Conservation (phyloP, 257 asterid genomes). For the Rhazya stricta region DNA sequence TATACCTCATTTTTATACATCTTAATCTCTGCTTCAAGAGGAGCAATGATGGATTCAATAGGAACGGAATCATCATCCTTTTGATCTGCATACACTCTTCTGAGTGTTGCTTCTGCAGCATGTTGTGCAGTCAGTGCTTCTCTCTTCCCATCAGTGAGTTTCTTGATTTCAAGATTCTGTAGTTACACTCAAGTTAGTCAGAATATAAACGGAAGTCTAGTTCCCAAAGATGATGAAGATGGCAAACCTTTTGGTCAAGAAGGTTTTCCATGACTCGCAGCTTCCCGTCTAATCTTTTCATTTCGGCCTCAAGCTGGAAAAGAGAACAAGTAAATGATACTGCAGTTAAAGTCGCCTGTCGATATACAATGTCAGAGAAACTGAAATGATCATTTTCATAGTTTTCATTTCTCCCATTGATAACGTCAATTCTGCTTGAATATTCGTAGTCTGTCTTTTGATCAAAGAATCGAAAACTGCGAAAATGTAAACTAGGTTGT, state of each 20-base stretch:
- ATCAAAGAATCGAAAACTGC: background rate
- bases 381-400: background rate
- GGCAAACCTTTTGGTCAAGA: slow-evolving; percentile 60
- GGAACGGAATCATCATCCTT: slow-evolving; percentile 65
- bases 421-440: too few relatives aligned
- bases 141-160: slow-evolving; percentile 54
- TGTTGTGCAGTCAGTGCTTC: slow-evolving; percentile 78
- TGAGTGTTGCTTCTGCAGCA: slow-evolving; percentile 88
- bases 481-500: background rate
- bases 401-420: background rate
- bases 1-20: slow-evolving; percentile 72
- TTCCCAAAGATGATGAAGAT: background rate
- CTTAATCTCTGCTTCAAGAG: slow-evolving; percentile 87
- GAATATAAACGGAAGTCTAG: background rate
- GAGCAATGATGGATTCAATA: slow-evolving; percentile 67
- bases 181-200: background rate
- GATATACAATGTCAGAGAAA: background rate
- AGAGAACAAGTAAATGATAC: background rate
- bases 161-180: slow-evolving; percentile 77
- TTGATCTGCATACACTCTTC: slow-evolving; percentile 74
- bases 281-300: slow-evolving; percentile 53
- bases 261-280: slow-evolving; percentile 40
- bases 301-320: slow-evolving; percentile 56
- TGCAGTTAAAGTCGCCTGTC: background rate
- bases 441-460: background rate